phyloP scores from a whole-genome alignment of 2,329 filamentous ascomycete species.

The Apiospora hydei region DNA sequence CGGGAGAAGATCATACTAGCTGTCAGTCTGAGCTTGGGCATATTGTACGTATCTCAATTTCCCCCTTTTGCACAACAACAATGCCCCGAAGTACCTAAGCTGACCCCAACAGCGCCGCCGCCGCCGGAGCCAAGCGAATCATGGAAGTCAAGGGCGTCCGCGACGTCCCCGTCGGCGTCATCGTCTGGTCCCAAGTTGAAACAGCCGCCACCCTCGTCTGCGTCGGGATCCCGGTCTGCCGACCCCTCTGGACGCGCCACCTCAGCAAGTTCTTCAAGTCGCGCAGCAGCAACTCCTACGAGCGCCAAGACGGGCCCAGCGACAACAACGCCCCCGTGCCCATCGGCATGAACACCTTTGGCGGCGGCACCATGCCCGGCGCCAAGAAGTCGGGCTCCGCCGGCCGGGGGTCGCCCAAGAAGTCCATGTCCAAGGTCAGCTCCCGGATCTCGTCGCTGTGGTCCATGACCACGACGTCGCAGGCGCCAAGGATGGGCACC shows the following conservation, averaged over 20 bases:
- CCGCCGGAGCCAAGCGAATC: slow-evolving; percentile 29
- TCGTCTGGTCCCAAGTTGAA: slow-evolving; percentile 34
- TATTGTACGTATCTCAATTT: slow-evolving; percentile 33
- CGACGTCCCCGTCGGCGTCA: slow-evolving; percentile 31
- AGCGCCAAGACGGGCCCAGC: neutral
- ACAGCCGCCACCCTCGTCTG: slow-evolving; percentile 33
- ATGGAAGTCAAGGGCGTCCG: slow-evolving; percentile 29
- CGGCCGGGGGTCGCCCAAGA: neutral
- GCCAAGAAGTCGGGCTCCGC: neutral
- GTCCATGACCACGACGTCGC: neutral
- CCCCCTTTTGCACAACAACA: too few relatives aligned
- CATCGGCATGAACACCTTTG: slow-evolving; percentile 25
- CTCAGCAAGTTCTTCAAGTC: slow-evolving; percentile 25
- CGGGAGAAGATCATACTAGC: slow-evolving; percentile 28
- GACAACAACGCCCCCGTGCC: neutral
- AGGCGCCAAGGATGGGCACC: neutral
- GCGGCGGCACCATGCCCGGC: slow-evolving; percentile 24
- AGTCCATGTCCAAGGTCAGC: slow-evolving; percentile 11
- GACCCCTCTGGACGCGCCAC: slow-evolving; percentile 28
- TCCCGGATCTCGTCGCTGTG: neutral
- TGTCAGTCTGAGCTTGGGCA: slow-evolving; percentile 31
- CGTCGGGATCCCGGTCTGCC: slow-evolving; percentile 34
- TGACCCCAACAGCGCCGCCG: neutral
- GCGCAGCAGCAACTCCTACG: slow-evolving; percentile 6
- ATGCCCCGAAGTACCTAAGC: neutral